Base-by-base conservation (phyloP, 2,329 filamentous ascomycete genomes). In the Tothia fuscella region DNA sequence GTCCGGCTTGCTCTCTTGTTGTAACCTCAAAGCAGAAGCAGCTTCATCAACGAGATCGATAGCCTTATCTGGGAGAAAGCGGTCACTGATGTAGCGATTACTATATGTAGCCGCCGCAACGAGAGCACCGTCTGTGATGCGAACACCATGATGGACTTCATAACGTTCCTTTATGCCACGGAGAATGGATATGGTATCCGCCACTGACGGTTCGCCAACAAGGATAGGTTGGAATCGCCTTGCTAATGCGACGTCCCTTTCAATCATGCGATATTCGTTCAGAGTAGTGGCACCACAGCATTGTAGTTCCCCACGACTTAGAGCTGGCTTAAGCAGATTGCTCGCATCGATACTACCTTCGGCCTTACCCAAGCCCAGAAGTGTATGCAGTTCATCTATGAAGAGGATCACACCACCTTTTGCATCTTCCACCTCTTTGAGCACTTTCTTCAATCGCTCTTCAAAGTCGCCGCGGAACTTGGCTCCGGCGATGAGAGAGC, bases 1-100 rank as follows among this genome's bases (percentile, higher is more conserved):
- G 51, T 96, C 91, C 0, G 91, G 91, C 53, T 95, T 96, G 52
- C 86, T 94, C 60, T 98, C 91, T 61, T 96, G 91, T 56, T 96
- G 89, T 24, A 96, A 64, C 33, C 93, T 78, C 7, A 96, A 67
- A 17, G 87, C 86, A 46, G 84, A 93, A 1, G 89, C 88, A 7
- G 91, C 91, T 63, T 96, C 91, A 49, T 96, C 91, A 59, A 98
- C 91, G 13, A 96, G 63, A 58, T 96, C 91, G 48, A 98, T 96
- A 3, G 91, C 91, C 59, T 96, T 96, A 62, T 98, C 91, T 0
- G 91, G 91, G 1, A 96, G 68, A 61, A 94, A 96, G 2, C 91
- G 80, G 56, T 96, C 89, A 12, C 88, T 95, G 51, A 98, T 91
- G 59, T 96, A 98, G 39, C 91, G 82, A 55, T 96, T 96, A 48